A percentile compares a stretch with the other conserved stretches of the same genome.
Evolutionary conservation across 208 protist species (phyloP).

Genomic region (Trypanosomatidae sp.): DNA sequence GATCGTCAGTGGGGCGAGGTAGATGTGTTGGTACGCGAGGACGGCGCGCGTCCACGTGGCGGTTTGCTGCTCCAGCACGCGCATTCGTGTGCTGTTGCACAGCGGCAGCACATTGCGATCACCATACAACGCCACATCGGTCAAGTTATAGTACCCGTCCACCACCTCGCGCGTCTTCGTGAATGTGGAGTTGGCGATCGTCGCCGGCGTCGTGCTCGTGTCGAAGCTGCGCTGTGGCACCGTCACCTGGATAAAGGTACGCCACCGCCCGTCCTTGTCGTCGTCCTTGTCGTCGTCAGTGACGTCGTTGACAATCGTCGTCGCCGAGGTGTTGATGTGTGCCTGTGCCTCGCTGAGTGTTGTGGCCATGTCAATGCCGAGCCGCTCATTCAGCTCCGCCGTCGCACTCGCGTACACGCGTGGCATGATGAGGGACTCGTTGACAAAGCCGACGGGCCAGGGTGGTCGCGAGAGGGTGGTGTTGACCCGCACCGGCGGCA

Average conservation of each 20-base stretch:
- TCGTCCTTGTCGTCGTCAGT: constrained; percentile 3
- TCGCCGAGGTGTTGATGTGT: constrained; percentile 11
- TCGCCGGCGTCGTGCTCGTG: constrained; percentile 4
- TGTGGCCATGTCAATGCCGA: too few species aligned
- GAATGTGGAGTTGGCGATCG: constrained; percentile 8
- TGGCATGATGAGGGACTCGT: too few species aligned
- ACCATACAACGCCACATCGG: constrained; percentile 25
- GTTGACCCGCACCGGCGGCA: constrained; percentile 13
- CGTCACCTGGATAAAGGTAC: background rate
- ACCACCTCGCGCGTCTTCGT: constrained; percentile 8
- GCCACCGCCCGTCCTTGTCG: constrained; percentile 1
- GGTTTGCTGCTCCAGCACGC: constrained; percentile 10
- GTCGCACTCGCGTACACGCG: too few species aligned
- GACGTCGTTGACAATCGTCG: constrained; percentile 7
- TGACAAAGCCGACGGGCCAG: constrained; percentile 31
- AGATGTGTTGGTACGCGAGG: too few species aligned
- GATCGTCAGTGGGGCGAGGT: too few species aligned
- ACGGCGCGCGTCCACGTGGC: constrained; percentile 10
- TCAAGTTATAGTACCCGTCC: constrained; percentile 36
- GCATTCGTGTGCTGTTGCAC: constrained; percentile 29
- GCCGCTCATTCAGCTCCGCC: too few species aligned
- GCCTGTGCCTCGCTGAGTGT: constrained; percentile 9
- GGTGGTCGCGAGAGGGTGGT: constrained; percentile 12
- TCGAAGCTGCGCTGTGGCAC: constrained; percentile 28
- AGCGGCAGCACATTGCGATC: constrained; percentile 35